These are phyloP conservation scores for Podaxis sp. DNA, from an alignment of 768 basidiomycete genomes.

Conservation along the genomic window DNA sequence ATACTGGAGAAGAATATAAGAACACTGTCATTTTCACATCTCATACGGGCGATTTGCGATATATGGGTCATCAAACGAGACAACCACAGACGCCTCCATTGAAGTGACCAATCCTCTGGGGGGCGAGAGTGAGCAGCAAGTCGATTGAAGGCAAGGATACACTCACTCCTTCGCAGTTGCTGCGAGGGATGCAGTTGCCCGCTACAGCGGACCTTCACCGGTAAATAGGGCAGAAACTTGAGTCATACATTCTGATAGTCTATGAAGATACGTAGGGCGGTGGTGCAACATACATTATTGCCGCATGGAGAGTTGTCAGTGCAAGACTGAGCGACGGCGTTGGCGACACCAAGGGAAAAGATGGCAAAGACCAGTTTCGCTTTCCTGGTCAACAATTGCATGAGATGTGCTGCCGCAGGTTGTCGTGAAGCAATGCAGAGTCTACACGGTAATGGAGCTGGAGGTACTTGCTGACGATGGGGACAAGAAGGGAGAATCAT, in stretches of 20 bases:
- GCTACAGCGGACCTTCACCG: not conserved
- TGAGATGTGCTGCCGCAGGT: not conserved
- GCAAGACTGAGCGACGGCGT: not conserved
- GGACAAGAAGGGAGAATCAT: not conserved
- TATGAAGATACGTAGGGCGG: not conserved
- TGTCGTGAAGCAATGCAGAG: not conserved
- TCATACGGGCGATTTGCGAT: not conserved
- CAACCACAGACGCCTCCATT: not conserved
- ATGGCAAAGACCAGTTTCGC: not conserved
- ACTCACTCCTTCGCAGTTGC: not conserved
- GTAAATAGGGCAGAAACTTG: not conserved
- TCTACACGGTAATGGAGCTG: not conserved
- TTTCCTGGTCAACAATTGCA: not conserved
- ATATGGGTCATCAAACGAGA: not conserved
- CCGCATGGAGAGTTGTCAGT: not conserved
- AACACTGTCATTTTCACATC: not conserved
- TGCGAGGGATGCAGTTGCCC: not conserved
- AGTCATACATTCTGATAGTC: not conserved
- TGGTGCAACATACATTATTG: not conserved
- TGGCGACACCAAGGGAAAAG: not conserved
- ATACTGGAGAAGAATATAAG: not conserved
- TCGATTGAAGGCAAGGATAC: no score
- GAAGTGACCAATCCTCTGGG: not conserved
- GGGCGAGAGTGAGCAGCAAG: not conserved
- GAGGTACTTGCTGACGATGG: not conserved